phyloP scores from a whole-genome alignment of 1,284 basidiomycete genomes.

The Sanghuangporus weigelae region DNA sequence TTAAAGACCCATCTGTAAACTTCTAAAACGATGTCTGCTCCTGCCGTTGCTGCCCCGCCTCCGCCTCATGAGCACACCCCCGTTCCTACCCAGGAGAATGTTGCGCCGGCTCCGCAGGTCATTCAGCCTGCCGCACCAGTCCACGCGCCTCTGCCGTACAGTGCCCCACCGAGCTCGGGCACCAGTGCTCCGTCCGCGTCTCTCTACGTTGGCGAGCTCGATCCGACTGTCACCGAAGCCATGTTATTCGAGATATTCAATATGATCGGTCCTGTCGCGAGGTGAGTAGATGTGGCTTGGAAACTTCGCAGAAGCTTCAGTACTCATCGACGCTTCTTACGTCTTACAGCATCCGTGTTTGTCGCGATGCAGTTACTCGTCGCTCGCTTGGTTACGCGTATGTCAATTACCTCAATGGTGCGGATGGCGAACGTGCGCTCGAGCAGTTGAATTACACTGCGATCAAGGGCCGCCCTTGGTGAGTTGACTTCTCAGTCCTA shows the following conservation, averaged over 20 bases:
- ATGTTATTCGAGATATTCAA: constrained; percentile 99
- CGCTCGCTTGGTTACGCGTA: constrained; percentile 99
- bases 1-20: constrained; percentile 25
- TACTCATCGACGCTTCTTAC: constrained; percentile 11
- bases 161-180: constrained; percentile 48
- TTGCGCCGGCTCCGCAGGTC: constrained; percentile 24
- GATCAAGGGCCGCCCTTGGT: constrained; percentile 98
- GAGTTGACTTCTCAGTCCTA: constrained; percentile 22
- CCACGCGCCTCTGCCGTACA: constrained; percentile 48
- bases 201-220: constrained; percentile 99
- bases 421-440: constrained; percentile 96
- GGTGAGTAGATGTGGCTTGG: constrained; percentile 42
- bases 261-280: constrained; percentile 98
- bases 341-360: constrained; percentile 86
- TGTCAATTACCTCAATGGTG: constrained; percentile 97
- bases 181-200: constrained; percentile 80
- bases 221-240: constrained; percentile 96
- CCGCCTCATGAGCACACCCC: constrained; percentile 28
- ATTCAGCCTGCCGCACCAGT: constrained; percentile 26
- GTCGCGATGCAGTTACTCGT: constrained; percentile 98
- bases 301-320: not conserved
- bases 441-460: constrained; percentile 99
- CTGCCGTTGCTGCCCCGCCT: constrained; percentile 29
- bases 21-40: constrained; percentile 52
- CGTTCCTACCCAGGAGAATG: constrained; percentile 29